Conservation (phyloP, 495 filamentous ascomycete species). For the Astrothelium macrocarpum region DNA sequence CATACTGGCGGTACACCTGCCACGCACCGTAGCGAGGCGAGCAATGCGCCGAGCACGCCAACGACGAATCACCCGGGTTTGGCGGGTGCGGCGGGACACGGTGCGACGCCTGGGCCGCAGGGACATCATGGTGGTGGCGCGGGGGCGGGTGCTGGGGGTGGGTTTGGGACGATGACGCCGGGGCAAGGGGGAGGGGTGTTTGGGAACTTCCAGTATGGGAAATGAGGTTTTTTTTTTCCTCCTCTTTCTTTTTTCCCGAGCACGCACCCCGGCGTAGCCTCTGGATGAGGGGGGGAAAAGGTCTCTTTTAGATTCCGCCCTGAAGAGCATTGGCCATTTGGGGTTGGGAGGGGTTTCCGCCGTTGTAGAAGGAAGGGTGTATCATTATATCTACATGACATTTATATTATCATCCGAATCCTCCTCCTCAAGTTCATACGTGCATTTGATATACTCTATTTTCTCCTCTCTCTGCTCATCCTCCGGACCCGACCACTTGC, state of each 20-base stretch:
- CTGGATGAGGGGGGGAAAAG: too few relatives aligned
- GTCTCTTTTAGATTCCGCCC: too few relatives aligned
- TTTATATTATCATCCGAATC: too few relatives aligned
- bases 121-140: slow-evolving; percentile 6
- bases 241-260: too few relatives aligned
- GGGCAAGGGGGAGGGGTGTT: slow-evolving; percentile 11
- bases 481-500: too few relatives aligned
- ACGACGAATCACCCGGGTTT: slow-evolving; percentile 29
- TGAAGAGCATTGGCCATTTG: too few relatives aligned
- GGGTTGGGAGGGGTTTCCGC: too few relatives aligned
- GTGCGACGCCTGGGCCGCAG: slow-evolving; percentile 15
- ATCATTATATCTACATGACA: background rate
- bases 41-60: slow-evolving; percentile 27
- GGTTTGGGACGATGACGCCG: slow-evolving; percentile 7
- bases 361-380: too few relatives aligned
- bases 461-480: too few relatives aligned
- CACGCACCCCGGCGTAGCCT: background rate
- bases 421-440: too few relatives aligned
- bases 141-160: background rate
- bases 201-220: slow-evolving; percentile 14
- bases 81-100: slow-evolving; percentile 8
- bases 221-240: too few relatives aligned
- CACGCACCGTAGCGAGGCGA: slow-evolving; percentile 2
- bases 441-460: background rate
- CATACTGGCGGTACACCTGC: slow-evolving; percentile 14